A percentile compares a stretch with the other conserved stretches of the same genome.
Evolutionary conservation across 2,329 filamentous ascomycete genomes (phyloP).

Genomic region (Colletotrichum cereale): DNA sequence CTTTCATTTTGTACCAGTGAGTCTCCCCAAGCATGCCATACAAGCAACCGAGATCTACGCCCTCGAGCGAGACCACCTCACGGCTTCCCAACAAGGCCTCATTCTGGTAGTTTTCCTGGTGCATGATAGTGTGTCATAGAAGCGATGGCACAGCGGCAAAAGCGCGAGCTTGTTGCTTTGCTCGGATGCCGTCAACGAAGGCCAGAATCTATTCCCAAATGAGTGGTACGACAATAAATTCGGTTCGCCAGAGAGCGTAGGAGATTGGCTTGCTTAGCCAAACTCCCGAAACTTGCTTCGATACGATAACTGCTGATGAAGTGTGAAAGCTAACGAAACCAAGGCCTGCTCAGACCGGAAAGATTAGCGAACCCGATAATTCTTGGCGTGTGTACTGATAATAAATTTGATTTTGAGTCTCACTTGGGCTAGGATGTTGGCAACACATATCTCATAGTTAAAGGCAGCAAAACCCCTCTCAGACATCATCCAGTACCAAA

Average conservation of each 20-base stretch:
- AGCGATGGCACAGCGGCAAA: not conserved
- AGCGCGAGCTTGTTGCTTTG: not conserved
- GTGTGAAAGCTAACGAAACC: not conserved
- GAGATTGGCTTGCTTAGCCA: not conserved
- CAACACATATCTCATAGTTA: not conserved
- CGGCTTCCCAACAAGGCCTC: no score
- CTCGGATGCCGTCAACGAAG: not conserved
- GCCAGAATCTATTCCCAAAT: not conserved
- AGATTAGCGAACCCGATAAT: not conserved
- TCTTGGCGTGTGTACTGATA: not conserved
- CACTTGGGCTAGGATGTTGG: not conserved
- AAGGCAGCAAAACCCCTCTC: not conserved
- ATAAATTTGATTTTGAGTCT: not conserved
- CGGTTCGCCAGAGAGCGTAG: not conserved
- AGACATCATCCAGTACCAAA: not conserved
- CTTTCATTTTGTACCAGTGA: no score
- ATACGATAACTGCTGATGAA: no score
- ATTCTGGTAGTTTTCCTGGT: not conserved
- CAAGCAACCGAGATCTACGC: not conserved
- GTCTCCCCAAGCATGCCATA: not conserved
- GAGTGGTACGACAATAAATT: not conserved
- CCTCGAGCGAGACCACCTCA: not conserved
- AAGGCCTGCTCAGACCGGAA: not conserved
- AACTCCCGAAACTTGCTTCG: not conserved
- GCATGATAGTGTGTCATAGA: not conserved